These are phyloP conservation scores for Nakazawaea ernobii DNA, from an alignment of 805 yeast genomes.

Conservation along the genomic window DNA sequence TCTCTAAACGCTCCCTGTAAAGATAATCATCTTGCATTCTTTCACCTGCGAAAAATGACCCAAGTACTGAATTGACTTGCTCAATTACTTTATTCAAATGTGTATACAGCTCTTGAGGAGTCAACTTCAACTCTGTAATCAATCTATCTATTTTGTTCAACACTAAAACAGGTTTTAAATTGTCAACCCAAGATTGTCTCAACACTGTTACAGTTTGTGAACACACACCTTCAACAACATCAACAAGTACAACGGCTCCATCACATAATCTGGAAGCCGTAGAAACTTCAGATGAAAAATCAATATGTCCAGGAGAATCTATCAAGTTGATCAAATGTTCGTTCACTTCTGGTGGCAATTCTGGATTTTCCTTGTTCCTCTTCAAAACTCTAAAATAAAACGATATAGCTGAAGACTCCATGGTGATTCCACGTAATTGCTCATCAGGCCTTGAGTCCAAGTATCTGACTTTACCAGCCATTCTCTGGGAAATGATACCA, in stretches of 20 bases:
- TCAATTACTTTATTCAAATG: slow-evolving; percentile 79
- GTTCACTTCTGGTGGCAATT: slow-evolving; percentile 35
- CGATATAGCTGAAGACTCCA: slow-evolving; percentile 95
- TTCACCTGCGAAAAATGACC: slow-evolving; percentile 89
- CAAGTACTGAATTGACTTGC: slow-evolving; percentile 92
- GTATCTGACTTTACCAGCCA: slow-evolving; percentile 94
- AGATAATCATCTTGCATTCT: slow-evolving; percentile 81
- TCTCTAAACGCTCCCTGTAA: slow-evolving; percentile 63
- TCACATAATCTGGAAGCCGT: slow-evolving; percentile 95
- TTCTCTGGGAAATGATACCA: slow-evolving; percentile 89
- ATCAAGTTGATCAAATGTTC: slow-evolving; percentile 87
- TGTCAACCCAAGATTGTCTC: slow-evolving; percentile 94
- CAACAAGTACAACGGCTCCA: slow-evolving; percentile 92
- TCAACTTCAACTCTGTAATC: slow-evolving; percentile 71
- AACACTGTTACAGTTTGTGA: slow-evolving; percentile 94
- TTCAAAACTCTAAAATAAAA: slow-evolving; percentile 73
- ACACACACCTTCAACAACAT: slow-evolving; percentile 97
- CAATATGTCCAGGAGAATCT: slow-evolving; percentile 99
- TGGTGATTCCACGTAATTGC: slow-evolving; percentile 92
- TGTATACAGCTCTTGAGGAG: slow-evolving; percentile 78
- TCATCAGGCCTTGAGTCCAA: slow-evolving; percentile 94
- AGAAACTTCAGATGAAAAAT: slow-evolving; percentile 92
- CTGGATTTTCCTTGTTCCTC: slow-evolving; percentile 26
- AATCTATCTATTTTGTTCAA: slow-evolving; percentile 88
- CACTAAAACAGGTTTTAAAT: slow-evolving; percentile 80